These are phyloP conservation scores for Apiospora arundinis DNA, from an alignment of 2,329 filamentous ascomycete species.

Conservation along the genomic window DNA sequence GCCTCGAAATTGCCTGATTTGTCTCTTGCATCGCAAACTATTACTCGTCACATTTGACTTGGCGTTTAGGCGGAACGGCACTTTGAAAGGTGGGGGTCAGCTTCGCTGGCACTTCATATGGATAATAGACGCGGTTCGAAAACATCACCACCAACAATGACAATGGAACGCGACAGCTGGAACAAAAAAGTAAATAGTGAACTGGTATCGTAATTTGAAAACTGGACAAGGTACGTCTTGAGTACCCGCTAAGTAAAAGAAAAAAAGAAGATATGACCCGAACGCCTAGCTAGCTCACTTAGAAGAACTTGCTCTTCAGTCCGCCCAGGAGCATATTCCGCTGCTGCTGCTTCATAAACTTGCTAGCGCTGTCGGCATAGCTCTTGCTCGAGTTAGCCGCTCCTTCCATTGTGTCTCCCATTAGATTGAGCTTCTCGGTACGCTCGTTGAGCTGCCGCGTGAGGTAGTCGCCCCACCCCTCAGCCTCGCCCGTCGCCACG, in stretches of 20 bases:
- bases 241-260: neutral
- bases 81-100: too few species aligned
- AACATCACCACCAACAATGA: too few species aligned
- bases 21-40: neutral
- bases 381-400: conserved; percentile 80
- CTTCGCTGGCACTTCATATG: too few species aligned
- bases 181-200: neutral
- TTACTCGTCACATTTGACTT: neutral
- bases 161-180: neutral
- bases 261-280: neutral
- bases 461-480: conserved; percentile 81
- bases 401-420: conserved; percentile 84
- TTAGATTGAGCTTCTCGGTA: conserved; percentile 83
- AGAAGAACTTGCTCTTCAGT: conserved; percentile 63
- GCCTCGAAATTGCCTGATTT: neutral
- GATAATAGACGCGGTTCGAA: neutral
- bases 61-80: too few species aligned
- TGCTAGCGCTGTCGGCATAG: conserved; percentile 88
- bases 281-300: neutral
- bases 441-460: conserved; percentile 86
- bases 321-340: conserved; percentile 78
- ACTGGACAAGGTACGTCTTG: neutral
- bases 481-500: conserved; percentile 48
- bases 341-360: conserved; percentile 88
- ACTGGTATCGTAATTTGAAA: conserved; percentile 11